These are phyloP conservation scores for Candida arabinofermentans DNA, from an alignment of 805 yeast species.

Conservation along the genomic window DNA sequence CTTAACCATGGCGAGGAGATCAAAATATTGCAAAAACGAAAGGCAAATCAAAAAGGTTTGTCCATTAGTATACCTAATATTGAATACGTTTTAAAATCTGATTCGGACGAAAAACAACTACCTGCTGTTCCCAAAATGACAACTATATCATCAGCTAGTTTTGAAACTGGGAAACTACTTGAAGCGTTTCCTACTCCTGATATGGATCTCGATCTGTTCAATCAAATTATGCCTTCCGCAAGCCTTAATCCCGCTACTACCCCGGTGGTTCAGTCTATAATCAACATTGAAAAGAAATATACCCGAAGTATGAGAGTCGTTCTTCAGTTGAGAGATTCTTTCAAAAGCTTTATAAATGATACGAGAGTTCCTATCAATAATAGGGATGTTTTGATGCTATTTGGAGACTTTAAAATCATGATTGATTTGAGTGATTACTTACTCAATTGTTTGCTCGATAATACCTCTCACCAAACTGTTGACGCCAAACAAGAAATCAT, in stretches of 20 bases:
- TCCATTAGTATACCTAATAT: neutral
- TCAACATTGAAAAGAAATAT: constrained; percentile 34
- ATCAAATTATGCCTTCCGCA: neutral
- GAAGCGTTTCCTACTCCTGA: constrained; percentile 2
- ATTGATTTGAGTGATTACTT: constrained; percentile 34
- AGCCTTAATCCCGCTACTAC: neutral
- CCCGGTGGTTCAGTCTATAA: constrained; percentile 9
- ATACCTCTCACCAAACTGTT: constrained; percentile 1
- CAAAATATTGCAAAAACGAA: constrained; percentile 24
- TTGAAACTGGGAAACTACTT: neutral
- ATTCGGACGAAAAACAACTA: constrained; percentile 1
- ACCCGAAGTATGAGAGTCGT: constrained; percentile 27
- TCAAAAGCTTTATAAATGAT: constrained; percentile 27
- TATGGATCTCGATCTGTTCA: neutral
- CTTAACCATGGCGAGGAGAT: constrained; percentile 35
- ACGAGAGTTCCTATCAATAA: constrained; percentile 29
- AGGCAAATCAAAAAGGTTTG: constrained; percentile 3
- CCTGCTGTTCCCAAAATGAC: constrained; percentile 1
- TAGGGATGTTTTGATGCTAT: constrained; percentile 35
- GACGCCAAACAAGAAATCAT: constrained; percentile 9
- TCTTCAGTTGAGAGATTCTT: constrained; percentile 30
- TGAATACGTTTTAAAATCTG: neutral
- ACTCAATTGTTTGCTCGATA: constrained; percentile 7
- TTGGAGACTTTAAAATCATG: constrained; percentile 41
- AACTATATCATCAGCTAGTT: neutral